Evolutionary conservation across 2,329 filamentous ascomycete genomes (phyloP).

Genomic region (Rhynchosporium secalis): DNA sequence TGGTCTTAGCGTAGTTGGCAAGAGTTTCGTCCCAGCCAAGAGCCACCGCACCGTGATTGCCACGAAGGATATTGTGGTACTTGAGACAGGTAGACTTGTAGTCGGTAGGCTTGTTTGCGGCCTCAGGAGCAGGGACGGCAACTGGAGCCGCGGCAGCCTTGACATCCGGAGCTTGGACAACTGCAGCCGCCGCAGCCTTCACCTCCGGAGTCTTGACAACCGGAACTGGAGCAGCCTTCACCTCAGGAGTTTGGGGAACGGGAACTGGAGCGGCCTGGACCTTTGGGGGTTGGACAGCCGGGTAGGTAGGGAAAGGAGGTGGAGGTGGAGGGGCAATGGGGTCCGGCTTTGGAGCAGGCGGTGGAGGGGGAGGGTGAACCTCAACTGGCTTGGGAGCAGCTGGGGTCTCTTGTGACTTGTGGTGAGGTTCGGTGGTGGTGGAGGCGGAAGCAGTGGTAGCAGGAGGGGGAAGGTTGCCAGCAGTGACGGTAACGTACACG

Average conservation of each 20-base stretch:
- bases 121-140: slow-evolving; percentile 17
- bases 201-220: slow-evolving; percentile 11
- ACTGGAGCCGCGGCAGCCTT: slow-evolving; percentile 11
- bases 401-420: slow-evolving; percentile 20
- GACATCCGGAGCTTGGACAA: slow-evolving; percentile 5
- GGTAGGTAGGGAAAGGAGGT: no score
- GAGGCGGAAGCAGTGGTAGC: slow-evolving; percentile 1
- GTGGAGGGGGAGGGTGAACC: slow-evolving; percentile 13
- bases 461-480: slow-evolving; percentile 23
- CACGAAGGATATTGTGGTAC: slow-evolving; percentile 82
- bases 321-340: not conserved
- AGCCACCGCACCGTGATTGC: slow-evolving; percentile 71
- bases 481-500: slow-evolving; percentile 43
- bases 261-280: not conserved
- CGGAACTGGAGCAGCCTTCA: slow-evolving; percentile 11
- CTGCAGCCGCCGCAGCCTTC: slow-evolving; percentile 9
- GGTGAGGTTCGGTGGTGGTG: slow-evolving; percentile 20
- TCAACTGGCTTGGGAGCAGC: slow-evolving; percentile 16
- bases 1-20: slow-evolving; percentile 61
- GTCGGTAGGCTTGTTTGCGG: slow-evolving; percentile 25
- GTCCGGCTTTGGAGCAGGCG: slow-evolving; percentile 1
- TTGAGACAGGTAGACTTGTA: slow-evolving; percentile 25
- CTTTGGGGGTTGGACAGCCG: no score
- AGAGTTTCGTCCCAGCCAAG: slow-evolving; percentile 67
- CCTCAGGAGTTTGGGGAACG: slow-evolving; percentile 16